These are phyloP conservation scores for Trichoderma guizhouense DNA, from an alignment of 2,329 filamentous ascomycete genomes.

Conservation along the genomic window DNA sequence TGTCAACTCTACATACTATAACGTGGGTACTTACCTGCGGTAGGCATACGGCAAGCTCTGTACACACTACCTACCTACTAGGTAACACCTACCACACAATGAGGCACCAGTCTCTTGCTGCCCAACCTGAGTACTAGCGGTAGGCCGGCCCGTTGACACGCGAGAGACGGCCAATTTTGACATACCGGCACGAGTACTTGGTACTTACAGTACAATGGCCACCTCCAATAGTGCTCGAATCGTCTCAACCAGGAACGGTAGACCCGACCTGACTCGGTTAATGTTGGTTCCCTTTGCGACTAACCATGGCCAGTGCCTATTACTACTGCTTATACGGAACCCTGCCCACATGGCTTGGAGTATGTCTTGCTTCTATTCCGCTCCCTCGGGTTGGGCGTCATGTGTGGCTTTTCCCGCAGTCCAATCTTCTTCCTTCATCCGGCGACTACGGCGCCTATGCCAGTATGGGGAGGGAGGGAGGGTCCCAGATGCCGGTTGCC, in stretches of 20 bases:
- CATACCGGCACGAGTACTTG: neutral
- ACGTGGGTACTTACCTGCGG: neutral
- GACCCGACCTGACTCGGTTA: constrained; percentile 4
- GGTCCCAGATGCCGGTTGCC: neutral
- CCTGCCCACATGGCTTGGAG: constrained; percentile 15
- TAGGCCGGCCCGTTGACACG: constrained; percentile 5
- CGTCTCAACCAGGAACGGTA: neutral
- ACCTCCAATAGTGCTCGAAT: neutral
- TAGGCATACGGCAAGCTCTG: neutral
- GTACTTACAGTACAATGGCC: neutral
- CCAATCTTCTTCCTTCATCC: constrained; percentile 6
- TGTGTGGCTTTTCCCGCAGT: constrained; percentile 7
- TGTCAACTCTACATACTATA: neutral
- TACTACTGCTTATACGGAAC: neutral
- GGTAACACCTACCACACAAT: neutral
- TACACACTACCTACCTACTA: neutral
- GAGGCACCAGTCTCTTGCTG: constrained; percentile 2
- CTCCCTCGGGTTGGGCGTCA: constrained; percentile 5
- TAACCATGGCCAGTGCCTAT: neutral
- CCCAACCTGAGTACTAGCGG: neutral
- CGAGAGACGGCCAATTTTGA: neutral
- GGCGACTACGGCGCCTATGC: constrained; percentile 1
- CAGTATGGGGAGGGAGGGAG: neutral
- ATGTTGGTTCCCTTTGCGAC: neutral
- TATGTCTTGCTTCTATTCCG: constrained; percentile 18